Conservation (phyloP, 345 rosid species). For the Dipteronia dyeriana region DNA sequence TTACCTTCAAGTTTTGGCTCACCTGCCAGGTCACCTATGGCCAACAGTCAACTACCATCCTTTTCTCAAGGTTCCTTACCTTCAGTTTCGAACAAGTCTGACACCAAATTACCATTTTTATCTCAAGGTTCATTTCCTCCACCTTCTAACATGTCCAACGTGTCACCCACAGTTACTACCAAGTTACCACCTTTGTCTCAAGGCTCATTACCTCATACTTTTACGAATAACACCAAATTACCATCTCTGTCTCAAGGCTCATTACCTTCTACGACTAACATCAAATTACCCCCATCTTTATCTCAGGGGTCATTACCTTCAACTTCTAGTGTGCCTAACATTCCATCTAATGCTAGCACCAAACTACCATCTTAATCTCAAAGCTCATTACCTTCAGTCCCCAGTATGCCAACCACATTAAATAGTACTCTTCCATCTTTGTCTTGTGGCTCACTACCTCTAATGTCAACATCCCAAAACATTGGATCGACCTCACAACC, state of each 20-base stretch:
- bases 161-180: neutral
- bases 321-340: neutral
- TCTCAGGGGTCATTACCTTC: neutral
- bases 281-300: neutral
- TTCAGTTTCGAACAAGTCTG: neutral
- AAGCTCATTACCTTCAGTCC: neutral
- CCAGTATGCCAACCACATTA: neutral
- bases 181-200: neutral
- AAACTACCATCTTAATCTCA: neutral
- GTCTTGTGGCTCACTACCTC: neutral
- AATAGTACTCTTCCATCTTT: neutral
- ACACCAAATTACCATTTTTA: neutral
- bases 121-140: neutral
- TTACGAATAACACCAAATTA: neutral
- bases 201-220: neutral
- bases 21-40: neutral
- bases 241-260: neutral
- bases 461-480: neutral
- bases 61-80: neutral
- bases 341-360: neutral
- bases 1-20: neutral
- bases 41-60: neutral
- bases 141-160: neutral
- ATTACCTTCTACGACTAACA: neutral
- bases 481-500: neutral